A percentile compares a stretch with the other conserved stretches of the same genome.
Conservation (phyloP, 805 yeast genomes). For the Candida sphagnicola region DNA sequence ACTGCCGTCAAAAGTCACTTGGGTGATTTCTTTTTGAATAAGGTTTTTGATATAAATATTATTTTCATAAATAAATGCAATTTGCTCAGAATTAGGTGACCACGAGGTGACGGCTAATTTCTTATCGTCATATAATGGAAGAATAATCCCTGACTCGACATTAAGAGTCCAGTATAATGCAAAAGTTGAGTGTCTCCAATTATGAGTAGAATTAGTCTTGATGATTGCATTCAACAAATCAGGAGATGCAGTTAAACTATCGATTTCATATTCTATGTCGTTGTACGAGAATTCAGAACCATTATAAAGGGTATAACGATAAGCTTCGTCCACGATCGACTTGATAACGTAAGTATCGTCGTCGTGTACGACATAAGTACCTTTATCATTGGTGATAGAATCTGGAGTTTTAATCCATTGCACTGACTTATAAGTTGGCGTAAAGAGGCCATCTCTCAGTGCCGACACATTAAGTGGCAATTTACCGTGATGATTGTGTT, state of each 20-base stretch:
- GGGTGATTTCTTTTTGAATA: slow-evolving; percentile 15
- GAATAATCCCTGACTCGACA: slow-evolving; percentile 28
- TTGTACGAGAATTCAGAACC: slow-evolving; percentile 43
- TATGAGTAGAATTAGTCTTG: slow-evolving; percentile 56
- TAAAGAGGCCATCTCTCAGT: slow-evolving; percentile 52
- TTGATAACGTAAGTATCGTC: slow-evolving; percentile 48
- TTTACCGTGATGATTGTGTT: slow-evolving; percentile 14
- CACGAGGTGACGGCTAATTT: slow-evolving; percentile 53
- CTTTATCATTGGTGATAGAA: slow-evolving; percentile 52
- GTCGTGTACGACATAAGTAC: slow-evolving; percentile 52
- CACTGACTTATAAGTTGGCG: slow-evolving; percentile 48
- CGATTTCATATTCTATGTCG: slow-evolving; percentile 42
- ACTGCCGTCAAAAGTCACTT: slow-evolving; percentile 52
- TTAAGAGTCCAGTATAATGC: slow-evolving; percentile 64
- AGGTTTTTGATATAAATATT: slow-evolving; percentile 50
- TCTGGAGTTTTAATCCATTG: slow-evolving; percentile 67
- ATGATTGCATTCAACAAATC: slow-evolving; percentile 56
- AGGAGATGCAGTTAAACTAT: slow-evolving; percentile 60
- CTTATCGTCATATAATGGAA: slow-evolving; percentile 14
- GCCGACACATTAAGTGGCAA: slow-evolving; percentile 24
- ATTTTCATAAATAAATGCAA: slow-evolving; percentile 55
- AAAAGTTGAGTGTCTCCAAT: slow-evolving; percentile 69
- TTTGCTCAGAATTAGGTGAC: slow-evolving; percentile 55
- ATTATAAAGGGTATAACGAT: slow-evolving; percentile 44
- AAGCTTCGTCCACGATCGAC: slow-evolving; percentile 44